Evolutionary conservation across 257 asterid genomes (phyloP).

Genomic region (Vinca minor): DNA sequence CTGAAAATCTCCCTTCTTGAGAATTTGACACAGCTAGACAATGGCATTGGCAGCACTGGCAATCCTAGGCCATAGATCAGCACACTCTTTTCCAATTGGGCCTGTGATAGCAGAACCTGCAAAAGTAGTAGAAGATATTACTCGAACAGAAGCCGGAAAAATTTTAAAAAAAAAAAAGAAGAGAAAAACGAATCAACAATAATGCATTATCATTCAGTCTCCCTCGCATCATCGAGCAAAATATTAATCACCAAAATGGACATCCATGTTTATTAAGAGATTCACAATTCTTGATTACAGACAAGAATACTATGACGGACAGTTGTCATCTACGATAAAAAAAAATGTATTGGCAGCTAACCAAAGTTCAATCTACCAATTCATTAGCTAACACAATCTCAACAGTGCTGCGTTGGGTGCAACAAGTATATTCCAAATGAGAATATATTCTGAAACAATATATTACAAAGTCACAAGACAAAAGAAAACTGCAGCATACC

Average conservation of each 20-base stretch:
- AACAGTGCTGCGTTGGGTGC: background rate
- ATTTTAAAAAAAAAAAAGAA: background rate
- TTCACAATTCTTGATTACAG: background rate
- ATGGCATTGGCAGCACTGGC: slow-evolving; percentile 57
- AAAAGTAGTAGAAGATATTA: background rate
- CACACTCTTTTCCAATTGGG: slow-evolving; percentile 49
- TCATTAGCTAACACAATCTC: background rate
- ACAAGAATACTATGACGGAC: too few species aligned
- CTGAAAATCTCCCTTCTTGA: background rate
- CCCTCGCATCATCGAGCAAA: background rate
- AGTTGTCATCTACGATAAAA: background rate
- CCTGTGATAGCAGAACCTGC: slow-evolving; percentile 50
- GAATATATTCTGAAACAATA: background rate
- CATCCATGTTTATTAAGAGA: background rate
- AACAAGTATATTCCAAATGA: background rate
- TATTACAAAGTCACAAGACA: background rate
- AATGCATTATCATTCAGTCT: background rate
- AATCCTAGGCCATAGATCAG: too few species aligned
- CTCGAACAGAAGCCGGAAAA: background rate
- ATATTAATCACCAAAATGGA: background rate
- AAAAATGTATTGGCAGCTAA: too few species aligned
- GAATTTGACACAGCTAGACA: slow-evolving; percentile 19
- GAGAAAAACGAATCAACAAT: too few species aligned
- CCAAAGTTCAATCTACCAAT: background rate
- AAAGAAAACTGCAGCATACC: slow-evolving; percentile 16